These are phyloP conservation scores for Allantophomopsis cytisporea DNA, from an alignment of 2,329 filamentous ascomycete genomes.

Conservation along the genomic window DNA sequence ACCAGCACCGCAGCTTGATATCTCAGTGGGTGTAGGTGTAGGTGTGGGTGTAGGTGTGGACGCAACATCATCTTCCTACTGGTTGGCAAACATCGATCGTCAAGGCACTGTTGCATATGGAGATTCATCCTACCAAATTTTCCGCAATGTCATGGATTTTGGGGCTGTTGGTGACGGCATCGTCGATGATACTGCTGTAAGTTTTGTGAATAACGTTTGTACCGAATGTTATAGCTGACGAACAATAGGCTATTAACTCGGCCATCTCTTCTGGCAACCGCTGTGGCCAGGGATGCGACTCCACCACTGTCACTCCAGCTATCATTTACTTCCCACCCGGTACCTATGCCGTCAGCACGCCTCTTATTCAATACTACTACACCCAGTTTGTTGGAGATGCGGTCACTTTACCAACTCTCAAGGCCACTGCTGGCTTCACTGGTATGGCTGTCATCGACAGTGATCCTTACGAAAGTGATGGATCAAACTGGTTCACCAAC, in stretches of 20 bases:
- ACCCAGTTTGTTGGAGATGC: constrained; percentile 85
- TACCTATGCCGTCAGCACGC: constrained; percentile 68
- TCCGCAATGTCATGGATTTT: constrained; percentile 65
- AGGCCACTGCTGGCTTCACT: constrained; percentile 55
- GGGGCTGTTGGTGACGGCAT: constrained; percentile 55
- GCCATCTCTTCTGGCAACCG: constrained; percentile 68
- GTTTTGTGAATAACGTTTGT: no score
- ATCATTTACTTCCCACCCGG: constrained; percentile 87
- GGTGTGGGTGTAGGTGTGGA: no score
- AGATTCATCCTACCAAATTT: constrained; percentile 51
- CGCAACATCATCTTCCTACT: constrained; percentile 11
- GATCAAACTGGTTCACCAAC: constrained; percentile 66
- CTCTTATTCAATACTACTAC: constrained; percentile 81
- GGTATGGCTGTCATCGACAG: constrained; percentile 86
- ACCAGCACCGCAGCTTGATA: constrained; percentile 7
- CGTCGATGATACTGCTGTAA: constrained; percentile 59
- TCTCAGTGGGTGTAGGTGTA: constrained; percentile 2
- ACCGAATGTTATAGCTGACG: neutral
- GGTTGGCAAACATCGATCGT: constrained; percentile 16
- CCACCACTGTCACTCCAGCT: constrained; percentile 69
- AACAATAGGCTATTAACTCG: constrained; percentile 59
- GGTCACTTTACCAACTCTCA: constrained; percentile 56
- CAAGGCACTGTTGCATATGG: constrained; percentile 19
- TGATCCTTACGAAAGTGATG: constrained; percentile 63
- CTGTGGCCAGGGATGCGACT: constrained; percentile 73